Percentiles rank a stretch among this genome's conserved stretches.
These are phyloP conservation scores for Ophiostoma novo-ulmi DNA, from an alignment of 2,329 filamentous ascomycete species.

Conservation along the genomic window DNA sequence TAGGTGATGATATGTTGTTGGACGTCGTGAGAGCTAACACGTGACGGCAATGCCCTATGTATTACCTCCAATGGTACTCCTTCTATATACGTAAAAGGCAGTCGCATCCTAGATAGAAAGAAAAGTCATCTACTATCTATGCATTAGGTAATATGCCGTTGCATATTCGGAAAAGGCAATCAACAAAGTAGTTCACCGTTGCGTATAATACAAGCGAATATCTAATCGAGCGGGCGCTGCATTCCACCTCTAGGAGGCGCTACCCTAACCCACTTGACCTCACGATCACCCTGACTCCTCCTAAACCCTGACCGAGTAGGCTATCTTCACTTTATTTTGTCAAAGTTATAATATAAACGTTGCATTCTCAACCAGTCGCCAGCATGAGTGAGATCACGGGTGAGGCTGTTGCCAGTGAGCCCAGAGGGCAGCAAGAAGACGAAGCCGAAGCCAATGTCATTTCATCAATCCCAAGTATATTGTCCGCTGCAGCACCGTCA, in stretches of 20 bases:
- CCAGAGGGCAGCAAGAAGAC: not conserved
- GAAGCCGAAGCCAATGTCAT: not conserved
- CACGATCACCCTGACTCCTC: not conserved
- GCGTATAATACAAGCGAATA: not conserved
- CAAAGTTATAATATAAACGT: not conserved
- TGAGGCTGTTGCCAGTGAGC: not conserved
- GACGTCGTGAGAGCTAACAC: not conserved
- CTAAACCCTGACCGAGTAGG: not conserved
- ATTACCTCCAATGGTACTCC: too few species aligned
- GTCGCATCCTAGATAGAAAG: not conserved
- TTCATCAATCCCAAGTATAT: not conserved
- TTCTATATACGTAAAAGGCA: not conserved
- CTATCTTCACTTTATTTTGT: not conserved
- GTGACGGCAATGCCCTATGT: not conserved
- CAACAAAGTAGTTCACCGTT: not conserved
- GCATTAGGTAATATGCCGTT: not conserved
- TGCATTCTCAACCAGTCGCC: not conserved
- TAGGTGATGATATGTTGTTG: not conserved
- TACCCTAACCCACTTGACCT: too few species aligned
- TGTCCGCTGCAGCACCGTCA: not conserved
- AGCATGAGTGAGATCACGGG: not conserved
- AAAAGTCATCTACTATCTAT: not conserved
- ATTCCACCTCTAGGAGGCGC: not conserved
- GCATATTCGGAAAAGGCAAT: not conserved
- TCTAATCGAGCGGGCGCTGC: not conserved